These are phyloP conservation scores for Penicillium glabrum DNA, from an alignment of 2,329 filamentous ascomycete genomes.

Conservation along the genomic window DNA sequence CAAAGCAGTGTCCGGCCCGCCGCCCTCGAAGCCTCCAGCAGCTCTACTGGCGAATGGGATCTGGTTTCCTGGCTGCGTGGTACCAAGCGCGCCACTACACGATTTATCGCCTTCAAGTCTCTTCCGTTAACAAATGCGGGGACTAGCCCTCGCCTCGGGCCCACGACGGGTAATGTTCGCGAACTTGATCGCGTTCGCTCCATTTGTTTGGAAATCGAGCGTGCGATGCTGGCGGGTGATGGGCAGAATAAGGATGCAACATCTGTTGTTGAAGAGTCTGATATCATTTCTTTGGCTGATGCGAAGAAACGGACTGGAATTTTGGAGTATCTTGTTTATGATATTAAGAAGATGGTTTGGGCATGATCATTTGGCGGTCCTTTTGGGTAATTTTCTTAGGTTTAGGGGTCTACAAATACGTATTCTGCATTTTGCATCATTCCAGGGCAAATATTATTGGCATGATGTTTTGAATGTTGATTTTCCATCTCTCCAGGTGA, in stretches of 20 bases:
- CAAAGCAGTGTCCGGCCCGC: conserved; percentile 55
- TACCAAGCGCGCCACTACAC: conserved; percentile 28
- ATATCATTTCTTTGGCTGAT: conserved; percentile 81
- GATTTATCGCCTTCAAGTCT: conserved; percentile 46
- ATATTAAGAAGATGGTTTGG: conserved; percentile 94
- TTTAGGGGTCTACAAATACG: no score
- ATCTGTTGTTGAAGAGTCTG: conserved; percentile 54
- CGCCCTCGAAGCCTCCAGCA: conserved; percentile 27
- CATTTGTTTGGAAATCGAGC: conserved; percentile 75
- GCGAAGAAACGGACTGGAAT: conserved; percentile 84
- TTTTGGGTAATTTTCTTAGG: not conserved
- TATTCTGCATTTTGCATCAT: not conserved
- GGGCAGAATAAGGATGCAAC: conserved; percentile 37
- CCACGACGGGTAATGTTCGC: conserved; percentile 30
- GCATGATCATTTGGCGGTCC: conserved; percentile 28
- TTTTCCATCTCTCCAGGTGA: not conserved
- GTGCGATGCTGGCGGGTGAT: conserved; percentile 57
- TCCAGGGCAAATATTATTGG: not conserved
- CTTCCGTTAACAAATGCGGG: conserved; percentile 37
- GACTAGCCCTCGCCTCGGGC: conserved; percentile 17
- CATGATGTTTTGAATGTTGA: not conserved
- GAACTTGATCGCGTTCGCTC: conserved; percentile 58
- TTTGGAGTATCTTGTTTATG: conserved; percentile 83
- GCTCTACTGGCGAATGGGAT: conserved; percentile 39
- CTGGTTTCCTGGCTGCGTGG: conserved; percentile 43